Evolutionary conservation across 495 filamentous ascomycete genomes (phyloP), one percentile per base, ranked within the genome.

Genomic region (Penicillium odoratum): DNA sequence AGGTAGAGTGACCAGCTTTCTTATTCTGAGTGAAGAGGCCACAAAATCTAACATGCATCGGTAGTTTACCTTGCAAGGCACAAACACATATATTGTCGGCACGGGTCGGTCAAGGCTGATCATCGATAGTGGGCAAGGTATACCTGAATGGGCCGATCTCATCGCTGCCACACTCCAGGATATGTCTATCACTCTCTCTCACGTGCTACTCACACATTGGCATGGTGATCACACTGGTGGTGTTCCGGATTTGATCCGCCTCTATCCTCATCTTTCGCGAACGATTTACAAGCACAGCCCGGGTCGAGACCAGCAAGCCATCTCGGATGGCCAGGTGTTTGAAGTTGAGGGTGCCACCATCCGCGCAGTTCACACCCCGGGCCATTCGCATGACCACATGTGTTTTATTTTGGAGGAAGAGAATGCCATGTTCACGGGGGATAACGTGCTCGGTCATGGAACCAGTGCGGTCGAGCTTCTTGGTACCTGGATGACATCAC

Each of bases 371-470:
- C 67, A 73, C 56, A 60, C 66, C 0, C 77, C 75, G 10, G 78
- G 77, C 4, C 78, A 81, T 50, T 66, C 76, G 6, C 25, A 60
- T 7, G 78, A 81, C 53, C 78, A 81, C 49, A 79, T 79, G 72
- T 79, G 76, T 38, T 81, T 79, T 60, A 61, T 78, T 3, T 61
- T 81, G 3, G 64, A 73, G 21, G 80, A 86, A 51, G 86, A 91
- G 56, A 79, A 88, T 55, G 90, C 88, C 25, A 76, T 96, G 75
- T 94, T 96, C 73, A 94, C 91, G 0, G 92, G 89, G 9, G 92
- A 96, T 66, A 95, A 78, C 58, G 53, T 79, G 7, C 73, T 81
- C 3, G 77, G 76, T 0, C 76, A 81, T 55, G 78, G 77, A 28
- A 49, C 28, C 49, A 60, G 56, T 10, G 63, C 58, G 4, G 59